Conservation (phyloP, 495 filamentous ascomycete genomes). For the Margaritispora aquatica region DNA sequence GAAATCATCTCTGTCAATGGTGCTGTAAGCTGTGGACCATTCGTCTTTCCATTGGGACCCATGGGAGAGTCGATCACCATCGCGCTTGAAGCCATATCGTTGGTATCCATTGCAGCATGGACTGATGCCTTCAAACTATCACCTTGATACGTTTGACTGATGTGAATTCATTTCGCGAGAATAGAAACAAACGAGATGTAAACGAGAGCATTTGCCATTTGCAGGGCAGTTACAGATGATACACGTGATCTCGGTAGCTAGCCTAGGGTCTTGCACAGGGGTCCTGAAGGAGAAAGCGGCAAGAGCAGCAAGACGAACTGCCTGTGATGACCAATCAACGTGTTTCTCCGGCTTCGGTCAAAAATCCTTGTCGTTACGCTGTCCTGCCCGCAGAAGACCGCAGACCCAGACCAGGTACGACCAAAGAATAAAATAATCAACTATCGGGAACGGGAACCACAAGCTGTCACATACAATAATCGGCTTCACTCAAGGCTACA, state of each 20-base stretch:
- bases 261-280: not conserved
- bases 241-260: not conserved
- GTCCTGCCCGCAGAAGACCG: not conserved
- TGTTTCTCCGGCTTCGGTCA: not conserved
- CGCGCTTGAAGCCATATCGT: slow-evolving; percentile 29
- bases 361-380: not conserved
- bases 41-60: slow-evolving; percentile 19
- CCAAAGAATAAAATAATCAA: not conserved
- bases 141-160: not conserved
- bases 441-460: not conserved
- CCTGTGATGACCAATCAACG: not conserved
- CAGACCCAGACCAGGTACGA: not conserved
- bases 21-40: slow-evolving; percentile 31
- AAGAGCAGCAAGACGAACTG: too few relatives aligned
- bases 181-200: not conserved
- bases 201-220: not conserved
- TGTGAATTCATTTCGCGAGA: not conserved
- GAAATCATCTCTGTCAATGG: slow-evolving; percentile 40
- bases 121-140: not conserved
- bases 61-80: slow-evolving; percentile 45
- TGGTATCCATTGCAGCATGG: not conserved
- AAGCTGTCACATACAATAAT: too few relatives aligned
- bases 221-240: not conserved
- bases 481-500: not conserved
- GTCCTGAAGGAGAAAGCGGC: too few relatives aligned